phyloP scores from a whole-genome alignment of 371 early-diverging fungal species.

The Circinella minor region DNA sequence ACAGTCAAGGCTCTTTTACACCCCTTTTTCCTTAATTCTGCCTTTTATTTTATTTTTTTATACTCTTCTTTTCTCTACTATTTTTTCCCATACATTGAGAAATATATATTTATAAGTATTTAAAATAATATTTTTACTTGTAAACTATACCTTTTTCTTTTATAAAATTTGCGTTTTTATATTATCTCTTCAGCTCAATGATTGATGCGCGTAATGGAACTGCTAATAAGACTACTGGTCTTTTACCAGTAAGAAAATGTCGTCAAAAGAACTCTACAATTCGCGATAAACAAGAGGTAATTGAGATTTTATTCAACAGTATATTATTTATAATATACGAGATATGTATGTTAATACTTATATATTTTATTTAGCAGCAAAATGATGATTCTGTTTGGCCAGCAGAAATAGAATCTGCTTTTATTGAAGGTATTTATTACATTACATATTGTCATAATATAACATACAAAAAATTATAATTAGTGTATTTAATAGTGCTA shows the following conservation, averaged over 20 bases:
- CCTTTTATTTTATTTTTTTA: neutral
- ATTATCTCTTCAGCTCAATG: constrained; percentile 7
- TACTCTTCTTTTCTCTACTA: constrained; percentile 3
- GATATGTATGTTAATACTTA: neutral
- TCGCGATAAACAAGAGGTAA: neutral
- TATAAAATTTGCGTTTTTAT: too few relatives aligned
- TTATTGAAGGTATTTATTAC: constrained; percentile 58
- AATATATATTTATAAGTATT: too few relatives aligned
- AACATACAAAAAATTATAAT: too few relatives aligned
- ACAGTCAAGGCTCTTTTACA: neutral
- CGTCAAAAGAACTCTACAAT: constrained; percentile 5
- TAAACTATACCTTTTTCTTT: too few relatives aligned
- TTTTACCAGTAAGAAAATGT: constrained; percentile 11
- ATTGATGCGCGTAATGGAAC: constrained; percentile 8
- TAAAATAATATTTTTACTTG: too few relatives aligned
- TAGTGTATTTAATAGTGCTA: neutral
- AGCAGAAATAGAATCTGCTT: constrained; percentile 67
- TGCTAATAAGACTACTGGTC: neutral
- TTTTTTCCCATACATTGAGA: neutral
- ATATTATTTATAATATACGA: too few relatives aligned
- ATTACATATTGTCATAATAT: too few relatives aligned
- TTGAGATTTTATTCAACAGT: too few relatives aligned
- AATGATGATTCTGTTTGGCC: constrained; percentile 61
- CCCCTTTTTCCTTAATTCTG: neutral
- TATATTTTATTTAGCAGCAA: constrained; percentile 34